These are phyloP conservation scores for Mortierella sp. DNA, from an alignment of 371 early-diverging fungal genomes.

Conservation along the genomic window DNA sequence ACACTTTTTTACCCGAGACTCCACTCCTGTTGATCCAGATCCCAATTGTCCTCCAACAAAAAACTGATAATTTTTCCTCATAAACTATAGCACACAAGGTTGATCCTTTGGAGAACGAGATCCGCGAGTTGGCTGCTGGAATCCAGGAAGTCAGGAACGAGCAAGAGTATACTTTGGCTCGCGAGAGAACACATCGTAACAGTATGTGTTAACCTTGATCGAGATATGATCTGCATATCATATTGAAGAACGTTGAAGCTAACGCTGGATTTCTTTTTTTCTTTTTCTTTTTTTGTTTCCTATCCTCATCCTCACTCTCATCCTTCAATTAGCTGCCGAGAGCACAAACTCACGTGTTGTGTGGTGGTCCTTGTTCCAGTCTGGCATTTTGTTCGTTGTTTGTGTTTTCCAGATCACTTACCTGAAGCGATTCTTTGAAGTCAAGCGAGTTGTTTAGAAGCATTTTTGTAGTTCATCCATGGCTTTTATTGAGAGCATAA, in stretches of 20 bases:
- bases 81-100: slow-evolving; percentile 50
- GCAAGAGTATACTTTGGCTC: slow-evolving; percentile 78
- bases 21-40: background rate
- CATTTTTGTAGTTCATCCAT: too few relatives aligned
- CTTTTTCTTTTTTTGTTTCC: background rate
- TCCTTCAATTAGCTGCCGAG: slow-evolving; percentile 71
- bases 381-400: slow-evolving; percentile 70
- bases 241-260: background rate
- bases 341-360: slow-evolving; percentile 82
- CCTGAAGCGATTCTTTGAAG: slow-evolving; percentile 84
- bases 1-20: too few relatives aligned
- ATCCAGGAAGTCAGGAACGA: slow-evolving; percentile 77
- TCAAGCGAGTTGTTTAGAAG: slow-evolving; percentile 76
- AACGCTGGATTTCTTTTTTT: background rate
- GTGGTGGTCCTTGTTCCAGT: slow-evolving; percentile 84
- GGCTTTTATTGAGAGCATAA: too few relatives aligned
- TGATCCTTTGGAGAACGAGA: slow-evolving; percentile 77
- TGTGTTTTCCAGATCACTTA: slow-evolving; percentile 81
- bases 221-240: background rate
- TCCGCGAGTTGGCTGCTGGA: slow-evolving; percentile 74
- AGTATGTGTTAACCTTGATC: slow-evolving; percentile 64
- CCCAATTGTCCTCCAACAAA: background rate
- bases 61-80: background rate
- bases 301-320: background rate
- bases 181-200: slow-evolving; percentile 78